Evolutionary conservation across 2,329 filamentous ascomycete species (phyloP).

Genomic region (Cordyceps fumosorosea): DNA sequence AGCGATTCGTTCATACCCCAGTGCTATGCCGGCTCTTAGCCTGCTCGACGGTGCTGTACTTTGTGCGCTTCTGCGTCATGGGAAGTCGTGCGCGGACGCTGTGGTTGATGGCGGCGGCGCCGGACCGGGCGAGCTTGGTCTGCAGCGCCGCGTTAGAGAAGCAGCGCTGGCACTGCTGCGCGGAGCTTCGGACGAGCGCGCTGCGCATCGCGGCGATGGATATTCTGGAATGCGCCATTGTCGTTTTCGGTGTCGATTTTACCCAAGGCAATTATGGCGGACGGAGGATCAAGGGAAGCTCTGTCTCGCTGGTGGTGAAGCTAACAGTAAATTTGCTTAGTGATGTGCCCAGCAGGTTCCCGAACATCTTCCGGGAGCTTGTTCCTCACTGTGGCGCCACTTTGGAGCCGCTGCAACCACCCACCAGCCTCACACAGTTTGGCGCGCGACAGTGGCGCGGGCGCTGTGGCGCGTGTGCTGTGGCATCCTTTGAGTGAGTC

Average conservation of each 20-base stretch:
- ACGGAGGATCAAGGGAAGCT: neutral
- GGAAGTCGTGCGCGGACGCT: slow-evolving; percentile 28
- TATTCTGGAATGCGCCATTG: slow-evolving; percentile 34
- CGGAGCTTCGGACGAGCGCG: slow-evolving; percentile 24
- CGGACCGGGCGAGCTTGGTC: slow-evolving; percentile 29
- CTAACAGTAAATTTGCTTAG: slow-evolving; percentile 10
- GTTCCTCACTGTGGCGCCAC: slow-evolving; percentile 6
- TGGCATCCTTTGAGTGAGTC: no score
- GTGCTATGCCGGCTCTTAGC: slow-evolving; percentile 51
- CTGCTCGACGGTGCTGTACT: slow-evolving; percentile 51
- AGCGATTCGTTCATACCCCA: slow-evolving; percentile 36
- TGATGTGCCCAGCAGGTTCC: neutral
- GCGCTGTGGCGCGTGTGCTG: no score
- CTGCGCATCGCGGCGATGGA: slow-evolving; percentile 31
- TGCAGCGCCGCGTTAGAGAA: slow-evolving; percentile 31
- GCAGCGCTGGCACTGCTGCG: slow-evolving; percentile 36
- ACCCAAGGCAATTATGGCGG: neutral
- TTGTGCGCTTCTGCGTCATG: slow-evolving; percentile 32
- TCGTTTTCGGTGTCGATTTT: slow-evolving; percentile 2
- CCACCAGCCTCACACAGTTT: neutral
- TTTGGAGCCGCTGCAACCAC: neutral
- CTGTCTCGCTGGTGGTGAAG: neutral
- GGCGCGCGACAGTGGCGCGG: neutral
- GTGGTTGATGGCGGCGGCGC: slow-evolving; percentile 21
- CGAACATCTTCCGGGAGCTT: slow-evolving; percentile 9